phyloP scores from a whole-genome alignment of 2,329 filamentous ascomycete genomes.

The Arthrobotrys pseudoclavata region DNA sequence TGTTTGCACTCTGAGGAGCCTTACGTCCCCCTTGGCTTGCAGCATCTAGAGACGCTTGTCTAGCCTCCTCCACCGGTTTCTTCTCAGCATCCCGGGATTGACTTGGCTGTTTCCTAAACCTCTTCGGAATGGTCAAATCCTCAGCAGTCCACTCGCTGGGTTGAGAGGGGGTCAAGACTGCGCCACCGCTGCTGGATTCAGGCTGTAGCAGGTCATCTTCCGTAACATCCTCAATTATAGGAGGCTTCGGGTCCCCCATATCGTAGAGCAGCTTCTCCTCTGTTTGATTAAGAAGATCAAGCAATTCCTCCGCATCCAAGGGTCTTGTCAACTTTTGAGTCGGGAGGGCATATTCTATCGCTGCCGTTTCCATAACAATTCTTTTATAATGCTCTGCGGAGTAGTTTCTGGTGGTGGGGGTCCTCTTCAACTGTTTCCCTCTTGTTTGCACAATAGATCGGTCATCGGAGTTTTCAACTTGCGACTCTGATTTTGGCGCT shows the following conservation, averaged over 20 bases:
- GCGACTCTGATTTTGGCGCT: background rate
- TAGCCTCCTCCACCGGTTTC: background rate
- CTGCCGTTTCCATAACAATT: conserved; percentile 46
- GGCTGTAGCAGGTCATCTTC: background rate
- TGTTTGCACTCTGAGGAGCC: conserved; percentile 38
- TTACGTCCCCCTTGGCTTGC: background rate
- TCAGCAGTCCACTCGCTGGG: conserved; percentile 45
- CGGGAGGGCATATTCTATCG: conserved; percentile 45
- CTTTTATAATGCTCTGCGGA: conserved; percentile 38
- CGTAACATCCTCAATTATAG: conserved; percentile 9
- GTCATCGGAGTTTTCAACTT: conserved; percentile 25
- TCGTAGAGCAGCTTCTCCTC: conserved; percentile 51
- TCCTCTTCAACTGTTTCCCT: conserved; percentile 30
- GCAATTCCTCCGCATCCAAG: conserved; percentile 53
- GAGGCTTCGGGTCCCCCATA: conserved; percentile 39
- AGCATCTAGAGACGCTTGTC: background rate
- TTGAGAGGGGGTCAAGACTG: conserved; percentile 31
- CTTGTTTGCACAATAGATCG: conserved; percentile 44
- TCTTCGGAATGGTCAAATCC: conserved; percentile 33
- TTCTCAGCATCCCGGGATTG: conserved; percentile 6
- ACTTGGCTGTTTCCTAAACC: conserved; percentile 23
- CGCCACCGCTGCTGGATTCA: conserved; percentile 7
- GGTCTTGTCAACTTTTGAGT: conserved; percentile 55
- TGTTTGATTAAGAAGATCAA: conserved; percentile 54
- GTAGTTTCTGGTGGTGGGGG: conserved; percentile 23